Percentiles rank a stretch among this genome's conserved stretches.
These are phyloP conservation scores for Cutaneotrichosporon arboriforme DNA, from an alignment of 1,284 basidiomycete genomes.

Conservation along the genomic window DNA sequence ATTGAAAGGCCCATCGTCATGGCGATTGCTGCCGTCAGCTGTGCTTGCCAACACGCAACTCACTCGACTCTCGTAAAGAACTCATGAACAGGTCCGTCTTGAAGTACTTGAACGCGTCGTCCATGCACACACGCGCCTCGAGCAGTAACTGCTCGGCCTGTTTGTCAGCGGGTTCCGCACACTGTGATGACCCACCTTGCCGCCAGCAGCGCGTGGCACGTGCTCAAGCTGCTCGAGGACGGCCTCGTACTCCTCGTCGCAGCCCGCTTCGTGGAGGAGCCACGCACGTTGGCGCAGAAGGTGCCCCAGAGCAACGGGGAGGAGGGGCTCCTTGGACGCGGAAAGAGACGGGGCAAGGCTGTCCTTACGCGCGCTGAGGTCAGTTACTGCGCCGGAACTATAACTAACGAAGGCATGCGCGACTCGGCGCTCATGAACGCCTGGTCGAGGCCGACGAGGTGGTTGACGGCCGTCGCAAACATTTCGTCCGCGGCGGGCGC, in stretches of 20 bases:
- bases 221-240: conserved; percentile 54
- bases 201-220: conserved; percentile 25
- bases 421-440: conserved; percentile 34
- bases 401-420: conserved; percentile 28
- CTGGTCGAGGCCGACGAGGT: conserved; percentile 32
- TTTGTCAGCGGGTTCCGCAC: conserved; percentile 17
- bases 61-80: conserved; percentile 74
- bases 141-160: conserved; percentile 68
- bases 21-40: conserved; percentile 59
- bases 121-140: conserved; percentile 66
- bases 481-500: conserved; percentile 53
- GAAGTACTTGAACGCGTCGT: conserved; percentile 69
- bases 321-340: conserved; percentile 58
- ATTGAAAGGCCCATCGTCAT: conserved; percentile 71
- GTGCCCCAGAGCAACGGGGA: conserved; percentile 61
- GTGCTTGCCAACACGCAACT: not conserved
- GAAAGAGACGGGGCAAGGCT: conserved; percentile 47
- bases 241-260: conserved; percentile 52
- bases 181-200: conserved; percentile 4
- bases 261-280: conserved; percentile 59
- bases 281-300: conserved; percentile 73
- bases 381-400: not conserved
- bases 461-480: conserved; percentile 37
- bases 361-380: conserved; percentile 2
- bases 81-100: conserved; percentile 77